Evolutionary conservation across 2,329 filamentous ascomycete species (phyloP).

Genomic region (Stemphylium vesicarium): DNA sequence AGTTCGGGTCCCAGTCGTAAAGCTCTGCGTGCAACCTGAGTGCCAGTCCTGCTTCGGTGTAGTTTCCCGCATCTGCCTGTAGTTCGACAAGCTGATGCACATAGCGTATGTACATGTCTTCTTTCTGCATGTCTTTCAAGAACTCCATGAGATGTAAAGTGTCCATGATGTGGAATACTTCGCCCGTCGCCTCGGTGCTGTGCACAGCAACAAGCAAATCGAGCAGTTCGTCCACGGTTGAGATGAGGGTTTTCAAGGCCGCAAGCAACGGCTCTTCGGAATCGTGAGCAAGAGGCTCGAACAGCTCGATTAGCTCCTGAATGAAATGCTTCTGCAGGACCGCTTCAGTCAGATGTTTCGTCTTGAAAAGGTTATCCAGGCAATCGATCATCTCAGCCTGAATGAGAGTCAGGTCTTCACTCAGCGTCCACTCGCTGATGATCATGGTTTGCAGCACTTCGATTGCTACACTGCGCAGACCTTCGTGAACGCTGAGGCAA

Average conservation of each 20-base stretch:
- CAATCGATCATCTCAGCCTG: conserved; percentile 98
- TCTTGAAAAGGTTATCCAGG: conserved; percentile 87
- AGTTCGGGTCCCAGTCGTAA: conserved; percentile 85
- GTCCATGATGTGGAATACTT: conserved; percentile 84
- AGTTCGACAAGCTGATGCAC: conserved; percentile 87
- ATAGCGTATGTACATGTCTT: conserved; percentile 95
- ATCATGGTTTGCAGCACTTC: conserved; percentile 98
- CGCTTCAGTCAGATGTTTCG: conserved; percentile 84
- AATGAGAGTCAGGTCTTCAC: conserved; percentile 86
- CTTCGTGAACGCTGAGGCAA: conserved; percentile 93
- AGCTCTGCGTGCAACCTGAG: conserved; percentile 89
- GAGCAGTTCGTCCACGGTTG: conserved; percentile 86
- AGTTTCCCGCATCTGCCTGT: conserved; percentile 77
- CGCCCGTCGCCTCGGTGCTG: conserved; percentile 72
- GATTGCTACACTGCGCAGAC: conserved; percentile 85
- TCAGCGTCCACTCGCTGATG: conserved; percentile 95
- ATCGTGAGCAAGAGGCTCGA: conserved; percentile 71
- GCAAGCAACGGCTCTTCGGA: conserved; percentile 75
- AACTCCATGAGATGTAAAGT: conserved; percentile 94
- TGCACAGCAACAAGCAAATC: conserved; percentile 91
- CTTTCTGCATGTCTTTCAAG: conserved; percentile 93
- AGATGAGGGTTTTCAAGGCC: conserved; percentile 79
- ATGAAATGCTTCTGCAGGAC: conserved; percentile 94
- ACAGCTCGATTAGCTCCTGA: conserved; percentile 79
- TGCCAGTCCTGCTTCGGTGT: conserved; percentile 86